Evolutionary conservation across 1,139 yeast species (phyloP).

Genomic region (Suhomyces kunorum): DNA sequence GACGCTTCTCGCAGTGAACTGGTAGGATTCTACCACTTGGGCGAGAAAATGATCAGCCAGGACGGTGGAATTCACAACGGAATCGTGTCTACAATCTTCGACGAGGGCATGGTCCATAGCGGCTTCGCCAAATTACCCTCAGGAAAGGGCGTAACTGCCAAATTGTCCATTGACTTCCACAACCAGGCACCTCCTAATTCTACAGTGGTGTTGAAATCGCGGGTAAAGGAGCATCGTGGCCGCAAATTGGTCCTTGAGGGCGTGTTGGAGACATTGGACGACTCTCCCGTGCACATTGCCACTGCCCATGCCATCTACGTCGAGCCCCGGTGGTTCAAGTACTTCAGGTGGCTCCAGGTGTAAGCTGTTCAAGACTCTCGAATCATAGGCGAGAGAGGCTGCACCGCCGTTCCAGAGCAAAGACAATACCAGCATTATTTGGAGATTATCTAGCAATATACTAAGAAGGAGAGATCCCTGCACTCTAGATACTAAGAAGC

Average conservation of each 20-base stretch:
- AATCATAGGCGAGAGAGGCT: no score
- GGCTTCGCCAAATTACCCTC: slow-evolving; percentile 87
- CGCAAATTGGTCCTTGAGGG: slow-evolving; percentile 81
- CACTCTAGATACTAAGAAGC: no score
- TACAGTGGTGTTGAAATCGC: slow-evolving; percentile 67
- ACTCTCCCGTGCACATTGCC: slow-evolving; percentile 43
- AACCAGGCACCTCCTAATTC: slow-evolving; percentile 68
- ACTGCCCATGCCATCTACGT: slow-evolving; percentile 64
- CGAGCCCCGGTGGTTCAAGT: slow-evolving; percentile 81
- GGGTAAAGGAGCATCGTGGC: slow-evolving; percentile 68
- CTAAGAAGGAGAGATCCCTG: no score
- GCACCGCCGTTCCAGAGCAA: no score
- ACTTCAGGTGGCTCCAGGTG: slow-evolving; percentile 58
- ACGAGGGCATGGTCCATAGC: slow-evolving; percentile 83
- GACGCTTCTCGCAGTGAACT: slow-evolving; percentile 44
- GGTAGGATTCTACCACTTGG: slow-evolving; percentile 69
- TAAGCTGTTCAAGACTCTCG: background rate
- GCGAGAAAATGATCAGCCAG: slow-evolving; percentile 62
- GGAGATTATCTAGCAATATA: no score
- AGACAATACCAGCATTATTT: no score
- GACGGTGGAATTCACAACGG: slow-evolving; percentile 88
- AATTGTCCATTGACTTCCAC: slow-evolving; percentile 62
- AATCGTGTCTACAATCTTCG: slow-evolving; percentile 75
- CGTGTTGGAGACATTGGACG: slow-evolving; percentile 48
- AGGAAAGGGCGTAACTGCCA: slow-evolving; percentile 89